Evolutionary conservation across 768 basidiomycete genomes (phyloP), one percentile per base, ranked within the genome.

Genomic region (Suillus ampliporus): DNA sequence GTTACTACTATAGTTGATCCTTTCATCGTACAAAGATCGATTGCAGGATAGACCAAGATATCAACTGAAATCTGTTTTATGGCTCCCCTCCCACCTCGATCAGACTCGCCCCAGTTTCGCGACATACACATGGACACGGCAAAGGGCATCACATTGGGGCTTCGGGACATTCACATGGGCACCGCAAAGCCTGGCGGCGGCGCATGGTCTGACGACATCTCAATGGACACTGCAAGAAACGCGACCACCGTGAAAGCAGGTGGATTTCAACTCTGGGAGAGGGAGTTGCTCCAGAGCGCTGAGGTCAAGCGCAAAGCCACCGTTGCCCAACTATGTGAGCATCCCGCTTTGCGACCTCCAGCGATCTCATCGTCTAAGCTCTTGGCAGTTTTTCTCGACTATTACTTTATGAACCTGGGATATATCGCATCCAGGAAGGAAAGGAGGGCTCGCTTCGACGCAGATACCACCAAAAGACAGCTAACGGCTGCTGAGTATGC

Each of bases 251-350:
- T 89, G 58, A 86, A 84, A 68, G 80, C 82, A 50, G 66, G 70
- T 1, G 82, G 79, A 15, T 84, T 83, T 10, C 81, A 92, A 73
- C 75, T 89, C 21, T 95, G 95, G 94, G 95, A 99, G 77, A 85
- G 84, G 65, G 90, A 94, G 67, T 80, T 97, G 40, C 72, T 97
- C 50, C 89, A 92, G 43, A 95, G 87, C 63, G 75, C 89, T 15
- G 97, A 99, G 75, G 90, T 98, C 58, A 94, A 87, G 75, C 86
- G 97, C 60, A 99, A 99, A 76, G 92, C 97, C 2, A 98, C 96
- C 2, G 94, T 99, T 11, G 95, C 96, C 21, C 97, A 99, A 72
- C 86, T 99, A 51, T 99, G 95, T 96, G 73, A 71, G 89, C 82
- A 37, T 38, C 46, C 6, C 44, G n/a, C 43, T 26, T 44, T 62